A percentile compares a stretch with the other conserved stretches of the same genome.
Evolutionary conservation across 2,329 filamentous ascomycete species (phyloP).

Genomic region (Cytospora piceicola): DNA sequence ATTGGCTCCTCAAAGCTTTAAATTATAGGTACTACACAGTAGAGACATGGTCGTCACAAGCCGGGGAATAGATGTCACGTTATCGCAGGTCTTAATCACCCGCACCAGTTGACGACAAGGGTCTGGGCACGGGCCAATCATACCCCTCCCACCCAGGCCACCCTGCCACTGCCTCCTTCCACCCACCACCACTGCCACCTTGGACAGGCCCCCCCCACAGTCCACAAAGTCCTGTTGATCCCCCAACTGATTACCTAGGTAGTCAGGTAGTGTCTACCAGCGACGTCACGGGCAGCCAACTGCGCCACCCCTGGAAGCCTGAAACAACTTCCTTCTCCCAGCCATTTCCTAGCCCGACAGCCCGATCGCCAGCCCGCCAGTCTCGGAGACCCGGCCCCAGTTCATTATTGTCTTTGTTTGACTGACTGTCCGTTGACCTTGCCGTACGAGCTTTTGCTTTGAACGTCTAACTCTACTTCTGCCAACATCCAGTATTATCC

Average conservation of each 20-base stretch:
- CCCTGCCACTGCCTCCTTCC: slow-evolving; percentile 1
- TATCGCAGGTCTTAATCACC: background rate
- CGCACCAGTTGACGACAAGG: background rate
- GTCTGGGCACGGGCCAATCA: background rate
- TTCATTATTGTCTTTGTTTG: background rate
- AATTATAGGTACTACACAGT: background rate
- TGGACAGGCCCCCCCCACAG: slow-evolving; percentile 12
- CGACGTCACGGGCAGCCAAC: slow-evolving; percentile 25
- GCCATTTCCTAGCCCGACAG: slow-evolving; percentile 20
- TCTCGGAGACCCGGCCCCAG: background rate
- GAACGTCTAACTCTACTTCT: background rate
- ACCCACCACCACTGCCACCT: slow-evolving; percentile 19
- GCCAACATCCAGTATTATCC: background rate
- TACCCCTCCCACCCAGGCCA: background rate
- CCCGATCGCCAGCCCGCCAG: slow-evolving; percentile 9
- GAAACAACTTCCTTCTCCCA: slow-evolving; percentile 27
- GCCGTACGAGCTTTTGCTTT: background rate
- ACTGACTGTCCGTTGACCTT: background rate
- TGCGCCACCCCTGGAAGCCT: slow-evolving; percentile 31
- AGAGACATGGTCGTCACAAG: background rate
- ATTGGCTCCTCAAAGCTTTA: background rate
- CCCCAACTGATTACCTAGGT: slow-evolving; percentile 17
- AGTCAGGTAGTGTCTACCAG: slow-evolving; percentile 3
- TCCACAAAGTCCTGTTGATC: slow-evolving; percentile 2
- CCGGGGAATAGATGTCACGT: background rate